Conservation (phyloP, 768 basidiomycete genomes). For the Russula compacta region DNA sequence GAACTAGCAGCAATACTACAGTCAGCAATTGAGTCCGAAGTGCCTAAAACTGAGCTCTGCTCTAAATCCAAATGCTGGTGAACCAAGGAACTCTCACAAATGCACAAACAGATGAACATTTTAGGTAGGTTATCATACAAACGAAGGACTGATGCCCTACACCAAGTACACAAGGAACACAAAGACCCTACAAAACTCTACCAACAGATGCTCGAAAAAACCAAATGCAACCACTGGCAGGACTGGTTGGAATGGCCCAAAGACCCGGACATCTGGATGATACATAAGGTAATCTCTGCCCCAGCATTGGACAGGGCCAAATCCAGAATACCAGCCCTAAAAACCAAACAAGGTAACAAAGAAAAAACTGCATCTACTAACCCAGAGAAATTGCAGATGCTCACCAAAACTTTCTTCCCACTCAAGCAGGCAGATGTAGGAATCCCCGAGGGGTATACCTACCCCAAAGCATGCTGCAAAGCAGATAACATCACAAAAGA, state of each 20-base stretch:
- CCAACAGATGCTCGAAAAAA: slow-evolving; percentile 8
- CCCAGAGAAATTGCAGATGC: too few species aligned
- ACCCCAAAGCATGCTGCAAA: too few species aligned
- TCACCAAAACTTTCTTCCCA: too few species aligned
- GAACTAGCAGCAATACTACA: not conserved
- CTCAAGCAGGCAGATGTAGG: too few species aligned
- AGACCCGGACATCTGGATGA: slow-evolving; percentile 20
- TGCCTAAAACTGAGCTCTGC: not conserved
- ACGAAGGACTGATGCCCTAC: not conserved
- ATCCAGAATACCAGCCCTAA: not conserved
- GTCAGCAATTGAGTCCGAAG: not conserved
- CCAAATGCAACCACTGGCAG: slow-evolving; percentile 23
- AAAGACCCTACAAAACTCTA: slow-evolving; percentile 2
- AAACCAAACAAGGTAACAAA: too few species aligned
- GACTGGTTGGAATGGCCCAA: slow-evolving; percentile 21
- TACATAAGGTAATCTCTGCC: slow-evolving; percentile 5
- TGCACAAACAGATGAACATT: not conserved
- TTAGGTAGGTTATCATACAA: not conserved
- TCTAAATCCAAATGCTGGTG: not conserved
- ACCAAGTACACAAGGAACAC: slow-evolving; percentile 1
- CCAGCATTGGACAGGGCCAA: not conserved
- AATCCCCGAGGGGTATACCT: too few species aligned
- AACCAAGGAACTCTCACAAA: not conserved
- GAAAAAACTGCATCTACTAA: too few species aligned
- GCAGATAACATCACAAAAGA: too few species aligned